These are phyloP conservation scores for Begonia masoniana DNA, from an alignment of 306 rosid species.

Conservation along the genomic window DNA sequence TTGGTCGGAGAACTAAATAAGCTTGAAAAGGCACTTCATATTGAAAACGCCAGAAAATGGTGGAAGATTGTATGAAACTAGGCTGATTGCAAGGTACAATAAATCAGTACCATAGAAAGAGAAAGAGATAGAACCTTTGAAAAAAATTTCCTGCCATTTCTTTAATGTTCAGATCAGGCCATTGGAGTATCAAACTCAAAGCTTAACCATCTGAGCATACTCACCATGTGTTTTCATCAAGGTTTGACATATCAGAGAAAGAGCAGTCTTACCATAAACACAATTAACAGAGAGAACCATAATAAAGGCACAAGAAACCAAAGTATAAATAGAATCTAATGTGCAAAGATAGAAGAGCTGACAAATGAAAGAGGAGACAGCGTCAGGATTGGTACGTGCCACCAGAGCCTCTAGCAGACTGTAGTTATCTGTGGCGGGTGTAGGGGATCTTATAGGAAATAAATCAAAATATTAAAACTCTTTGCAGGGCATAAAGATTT, in stretches of 20 bases:
- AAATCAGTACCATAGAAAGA: not conserved
- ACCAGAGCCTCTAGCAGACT: conserved; percentile 72
- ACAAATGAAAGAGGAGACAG: no score
- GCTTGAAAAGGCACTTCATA: no score
- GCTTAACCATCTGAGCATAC: conserved; percentile 91
- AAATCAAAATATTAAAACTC: not conserved
- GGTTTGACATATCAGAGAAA: conserved; percentile 47
- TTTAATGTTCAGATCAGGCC: conserved; percentile 61
- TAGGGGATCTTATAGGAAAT: conserved; percentile 44
- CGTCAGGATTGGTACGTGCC: conserved; percentile 78
- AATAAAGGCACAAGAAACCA: not conserved
- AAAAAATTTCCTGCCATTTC: conserved; percentile 67
- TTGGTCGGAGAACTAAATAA: no score
- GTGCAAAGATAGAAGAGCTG: no score
- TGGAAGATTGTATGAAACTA: no score
- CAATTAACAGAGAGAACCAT: conserved; percentile 13
- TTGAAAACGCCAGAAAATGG: no score
- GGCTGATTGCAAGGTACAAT: no score
- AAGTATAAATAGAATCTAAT: no score
- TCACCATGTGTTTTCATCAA: conserved; percentile 60
- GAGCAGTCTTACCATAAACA: no score
- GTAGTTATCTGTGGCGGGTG: conserved; percentile 51
- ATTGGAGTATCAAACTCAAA: conserved; percentile 52
- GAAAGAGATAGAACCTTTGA: conserved; percentile 44
- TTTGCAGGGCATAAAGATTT: no score